phyloP scores from a whole-genome alignment of 2,329 filamentous ascomycete species.

The Gaeumannomyces sp. region DNA sequence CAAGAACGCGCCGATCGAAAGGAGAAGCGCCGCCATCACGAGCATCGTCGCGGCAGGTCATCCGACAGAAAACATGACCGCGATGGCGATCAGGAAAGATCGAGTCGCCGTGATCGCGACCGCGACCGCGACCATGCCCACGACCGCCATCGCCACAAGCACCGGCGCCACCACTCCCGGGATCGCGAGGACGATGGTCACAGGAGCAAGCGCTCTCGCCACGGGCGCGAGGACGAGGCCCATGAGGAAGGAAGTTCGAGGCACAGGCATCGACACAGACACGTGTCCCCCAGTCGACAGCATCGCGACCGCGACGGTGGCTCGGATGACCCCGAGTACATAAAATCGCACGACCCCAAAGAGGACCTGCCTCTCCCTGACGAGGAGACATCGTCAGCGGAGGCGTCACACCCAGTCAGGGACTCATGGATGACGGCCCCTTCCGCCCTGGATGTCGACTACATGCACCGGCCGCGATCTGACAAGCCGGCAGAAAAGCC shows the following conservation, averaged over 20 bases:
- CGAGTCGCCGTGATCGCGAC: slow-evolving; percentile 24
- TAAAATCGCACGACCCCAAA: slow-evolving; percentile 41
- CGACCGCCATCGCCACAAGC: slow-evolving; percentile 52
- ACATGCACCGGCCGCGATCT: slow-evolving; percentile 59
- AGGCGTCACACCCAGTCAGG: slow-evolving; percentile 45
- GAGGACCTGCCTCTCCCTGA: slow-evolving; percentile 45
- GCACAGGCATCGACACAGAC: slow-evolving; percentile 39
- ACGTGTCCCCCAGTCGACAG: background rate
- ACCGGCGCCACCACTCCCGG: slow-evolving; percentile 28
- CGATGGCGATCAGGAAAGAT: slow-evolving; percentile 23
- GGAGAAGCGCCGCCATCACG: slow-evolving; percentile 20
- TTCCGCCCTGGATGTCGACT: slow-evolving; percentile 76
- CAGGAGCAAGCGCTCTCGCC: slow-evolving; percentile 58
- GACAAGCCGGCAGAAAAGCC: slow-evolving; percentile 35
- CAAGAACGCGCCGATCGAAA: slow-evolving; percentile 22
- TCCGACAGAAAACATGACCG: slow-evolving; percentile 22
- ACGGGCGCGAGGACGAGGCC: slow-evolving; percentile 32
- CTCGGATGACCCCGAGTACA: slow-evolving; percentile 27
- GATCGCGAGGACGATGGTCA: slow-evolving; percentile 34
- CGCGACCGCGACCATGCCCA: slow-evolving; percentile 46
- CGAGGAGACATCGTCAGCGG: slow-evolving; percentile 35
- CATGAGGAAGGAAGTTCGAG: slow-evolving; percentile 26
- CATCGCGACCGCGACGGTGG: slow-evolving; percentile 25
- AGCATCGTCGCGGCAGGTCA: slow-evolving; percentile 22
- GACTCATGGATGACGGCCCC: slow-evolving; percentile 96